Percentiles rank a stretch among this genome's conserved stretches.
Conservation (phyloP, 345 rosid genomes). For the Pistacia atlantica region DNA sequence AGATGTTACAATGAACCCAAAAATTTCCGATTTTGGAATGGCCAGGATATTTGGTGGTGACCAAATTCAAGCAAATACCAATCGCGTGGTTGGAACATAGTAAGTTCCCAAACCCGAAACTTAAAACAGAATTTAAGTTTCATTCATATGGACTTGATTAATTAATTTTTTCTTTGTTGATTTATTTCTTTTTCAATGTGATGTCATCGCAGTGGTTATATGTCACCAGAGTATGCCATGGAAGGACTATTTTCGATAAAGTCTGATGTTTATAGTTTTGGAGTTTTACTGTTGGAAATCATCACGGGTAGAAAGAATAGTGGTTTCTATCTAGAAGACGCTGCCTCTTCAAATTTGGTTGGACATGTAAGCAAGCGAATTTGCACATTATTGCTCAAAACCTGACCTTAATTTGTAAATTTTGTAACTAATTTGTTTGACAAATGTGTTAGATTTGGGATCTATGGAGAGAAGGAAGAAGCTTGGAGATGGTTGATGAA, state of each 20-base stretch:
- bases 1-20: slow-evolving; percentile 53
- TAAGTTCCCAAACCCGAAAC: slow-evolving; percentile 26
- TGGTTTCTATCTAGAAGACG: slow-evolving; percentile 20
- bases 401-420: neutral
- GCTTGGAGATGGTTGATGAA: slow-evolving; percentile 37
- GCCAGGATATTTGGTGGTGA: slow-evolving; percentile 59
- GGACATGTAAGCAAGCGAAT: slow-evolving; percentile 50
- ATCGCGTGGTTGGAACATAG: slow-evolving; percentile 73
- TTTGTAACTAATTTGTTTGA: neutral
- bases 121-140: too few species aligned
- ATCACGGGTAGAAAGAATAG: slow-evolving; percentile 49
- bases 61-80: slow-evolving; percentile 53
- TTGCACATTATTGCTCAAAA: neutral
- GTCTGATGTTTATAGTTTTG: slow-evolving; percentile 72
- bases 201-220: slow-evolving; percentile 52
- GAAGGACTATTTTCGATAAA: slow-evolving; percentile 60
- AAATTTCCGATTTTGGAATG: slow-evolving; percentile 72
- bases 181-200: neutral
- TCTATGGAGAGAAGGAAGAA: slow-evolving; percentile 43
- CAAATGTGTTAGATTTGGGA: slow-evolving; percentile 52
- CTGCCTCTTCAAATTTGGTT: slow-evolving; percentile 35
- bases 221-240: slow-evolving; percentile 87
- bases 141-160: too few species aligned
- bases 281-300: slow-evolving; percentile 66
- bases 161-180: neutral